phyloP scores from a whole-genome alignment of 2,329 filamentous ascomycete species.

The Xylaria sp. region DNA sequence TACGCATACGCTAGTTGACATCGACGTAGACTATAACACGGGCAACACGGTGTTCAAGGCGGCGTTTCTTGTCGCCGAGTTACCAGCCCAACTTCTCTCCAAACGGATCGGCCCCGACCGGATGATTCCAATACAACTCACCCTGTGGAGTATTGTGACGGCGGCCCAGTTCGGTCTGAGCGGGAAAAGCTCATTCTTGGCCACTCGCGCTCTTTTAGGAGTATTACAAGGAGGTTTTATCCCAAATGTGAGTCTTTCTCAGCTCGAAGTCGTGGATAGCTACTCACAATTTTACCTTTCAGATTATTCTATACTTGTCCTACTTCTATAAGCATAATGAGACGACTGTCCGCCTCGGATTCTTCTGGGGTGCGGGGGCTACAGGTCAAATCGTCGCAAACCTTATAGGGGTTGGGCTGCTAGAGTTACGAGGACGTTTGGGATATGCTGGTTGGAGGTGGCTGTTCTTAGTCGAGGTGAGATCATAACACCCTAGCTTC shows the following conservation, averaged over 20 bases:
- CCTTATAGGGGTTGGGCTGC: conserved; percentile 50
- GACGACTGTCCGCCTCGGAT: conserved; percentile 50
- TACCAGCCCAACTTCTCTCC: conserved; percentile 68
- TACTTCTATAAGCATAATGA: conserved; percentile 50
- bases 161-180: conserved; percentile 42
- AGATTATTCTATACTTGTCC: conserved; percentile 47
- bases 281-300: not conserved
- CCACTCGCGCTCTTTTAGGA: conserved; percentile 42
- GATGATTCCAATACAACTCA: conserved; percentile 45
- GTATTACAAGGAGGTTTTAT: conserved; percentile 47
- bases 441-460: conserved; percentile 54
- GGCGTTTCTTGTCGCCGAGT: conserved; percentile 64
- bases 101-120: conserved; percentile 56
- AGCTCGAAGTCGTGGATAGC: not conserved
- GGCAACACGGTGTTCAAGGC: conserved; percentile 64
- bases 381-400: conserved; percentile 45
- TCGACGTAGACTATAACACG: conserved; percentile 56
- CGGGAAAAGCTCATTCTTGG: conserved; percentile 40
- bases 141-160: conserved; percentile 42
- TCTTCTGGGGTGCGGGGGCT: conserved; percentile 41
- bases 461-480: conserved; percentile 62
- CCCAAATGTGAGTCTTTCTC: conserved; percentile 40
- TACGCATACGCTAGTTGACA: not conserved
- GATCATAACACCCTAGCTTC: not conserved
- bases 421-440: conserved; percentile 50